Base-by-base conservation (phyloP, 106 monocot species). In the Allium cepa region DNA sequence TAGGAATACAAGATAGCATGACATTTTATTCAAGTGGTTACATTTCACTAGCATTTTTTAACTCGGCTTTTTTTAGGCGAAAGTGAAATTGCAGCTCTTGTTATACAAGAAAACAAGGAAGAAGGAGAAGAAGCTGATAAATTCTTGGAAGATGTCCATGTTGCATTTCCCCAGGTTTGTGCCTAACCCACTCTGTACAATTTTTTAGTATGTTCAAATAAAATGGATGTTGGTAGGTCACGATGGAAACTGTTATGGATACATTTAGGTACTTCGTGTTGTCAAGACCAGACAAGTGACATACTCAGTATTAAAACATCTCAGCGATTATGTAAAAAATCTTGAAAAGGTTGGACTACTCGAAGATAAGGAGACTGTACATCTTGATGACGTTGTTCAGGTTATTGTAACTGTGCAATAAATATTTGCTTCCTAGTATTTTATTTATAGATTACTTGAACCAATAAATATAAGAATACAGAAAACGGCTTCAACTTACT, bases 241-340 rank as follows among this genome's bases (percentile, higher is more conserved):
- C 11, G 1, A 63, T 66, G 12, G 22, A 26, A 8, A 64, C 48
- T 75, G 27, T 26, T 45, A 69, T 8, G 13, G 70, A 57, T 22
- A 71, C 71, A 62, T 73, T 70, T 78, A 99, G 99, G 99, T 99
- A 53, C 84, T 99, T 10, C 87, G 78, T 69, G 93, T 84, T 66
- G 93, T 99, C 65, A 99, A 99, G 80, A 90, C 99, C 47, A 87
- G 86, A 78, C 99, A 99, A 76, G 99, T 90, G 53, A 85, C 93
- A 5, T 93, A 93, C 74, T 90, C 93, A 61, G 75, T 99, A 78
- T 78, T 99, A 63, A 93, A 84, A 55, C 92, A 90, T 73, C 71
- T 99, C 46, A 93, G 87, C 76, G 81, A 83, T 26, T n/a, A n/a
- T n/a, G n/a, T n/a, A n/a, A n/a, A n/a, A n/a, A n/a, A n/a, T n/a